Conservation (phyloP, 805 yeast genomes). For the Candida adriatica region DNA sequence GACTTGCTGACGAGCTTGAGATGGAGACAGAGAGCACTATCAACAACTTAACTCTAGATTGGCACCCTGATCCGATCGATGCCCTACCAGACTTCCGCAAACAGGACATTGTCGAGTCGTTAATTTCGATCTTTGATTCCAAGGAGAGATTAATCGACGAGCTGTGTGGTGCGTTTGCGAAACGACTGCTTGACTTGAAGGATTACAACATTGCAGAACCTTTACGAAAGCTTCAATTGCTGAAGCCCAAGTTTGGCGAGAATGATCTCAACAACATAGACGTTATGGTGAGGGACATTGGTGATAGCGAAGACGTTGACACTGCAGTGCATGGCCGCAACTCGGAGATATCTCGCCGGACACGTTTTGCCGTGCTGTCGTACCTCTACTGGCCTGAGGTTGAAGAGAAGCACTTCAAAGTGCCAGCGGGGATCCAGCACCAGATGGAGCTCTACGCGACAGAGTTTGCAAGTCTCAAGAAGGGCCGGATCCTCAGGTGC, state of each 20-base stretch:
- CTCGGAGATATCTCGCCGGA: conserved; percentile 17
- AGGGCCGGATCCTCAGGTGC: conserved; percentile 53
- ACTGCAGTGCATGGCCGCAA: conserved; percentile 25
- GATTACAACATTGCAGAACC: conserved; percentile 35
- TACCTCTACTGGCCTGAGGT: conserved; percentile 71
- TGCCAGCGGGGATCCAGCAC: conserved; percentile 38
- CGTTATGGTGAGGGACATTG: conserved; percentile 76
- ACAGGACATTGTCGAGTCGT: conserved; percentile 63
- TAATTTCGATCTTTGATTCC: conserved; percentile 66
- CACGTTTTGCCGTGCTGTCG: conserved; percentile 63
- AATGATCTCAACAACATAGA: conserved; percentile 62
- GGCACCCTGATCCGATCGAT: conserved; percentile 87
- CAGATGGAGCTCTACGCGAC: conserved; percentile 38
- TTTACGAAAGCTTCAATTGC: conserved; percentile 37
- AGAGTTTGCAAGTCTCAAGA: conserved; percentile 37
- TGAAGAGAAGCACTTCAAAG: conserved; percentile 26
- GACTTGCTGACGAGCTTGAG: conserved; percentile 47
- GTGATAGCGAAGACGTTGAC: conserved; percentile 46
- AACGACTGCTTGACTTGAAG: conserved; percentile 35
- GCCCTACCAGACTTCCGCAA: conserved; percentile 80
- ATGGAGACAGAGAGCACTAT: conserved; percentile 17
- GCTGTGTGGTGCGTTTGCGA: conserved; percentile 54
- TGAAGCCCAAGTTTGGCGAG: conserved; percentile 61
- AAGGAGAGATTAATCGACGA: conserved; percentile 62
- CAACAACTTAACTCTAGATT: conserved; percentile 31